Evolutionary conservation across 441 rosid species (phyloP).

Genomic region (Adansonia grandidieri): DNA sequence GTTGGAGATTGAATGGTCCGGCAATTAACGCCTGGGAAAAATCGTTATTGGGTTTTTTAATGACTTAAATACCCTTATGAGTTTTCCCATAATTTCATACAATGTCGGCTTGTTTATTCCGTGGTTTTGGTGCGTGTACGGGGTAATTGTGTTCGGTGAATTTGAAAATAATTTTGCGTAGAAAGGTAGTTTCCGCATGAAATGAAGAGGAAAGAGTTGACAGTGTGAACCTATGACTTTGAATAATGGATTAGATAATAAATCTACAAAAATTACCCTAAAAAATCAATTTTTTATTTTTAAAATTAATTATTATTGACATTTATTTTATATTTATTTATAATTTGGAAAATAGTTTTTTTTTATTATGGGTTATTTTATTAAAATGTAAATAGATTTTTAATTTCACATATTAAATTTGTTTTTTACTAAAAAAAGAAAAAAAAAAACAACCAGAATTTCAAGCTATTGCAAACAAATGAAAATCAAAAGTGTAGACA

Average conservation of each 20-base stretch:
- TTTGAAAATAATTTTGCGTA: background rate
- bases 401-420: background rate
- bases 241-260: background rate
- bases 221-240: background rate
- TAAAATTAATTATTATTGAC: background rate
- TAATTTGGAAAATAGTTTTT: background rate
- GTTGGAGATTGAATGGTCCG: constrained; percentile 11
- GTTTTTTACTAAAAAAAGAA: background rate
- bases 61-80: background rate
- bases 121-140: background rate
- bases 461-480: background rate
- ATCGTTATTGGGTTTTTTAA: background rate
- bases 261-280: background rate
- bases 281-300: background rate
- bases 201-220: background rate
- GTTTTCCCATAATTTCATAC: background rate
- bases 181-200: background rate
- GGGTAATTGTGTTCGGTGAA: background rate
- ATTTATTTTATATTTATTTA: too few species aligned
- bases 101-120: background rate
- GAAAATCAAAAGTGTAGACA: background rate
- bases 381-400: background rate
- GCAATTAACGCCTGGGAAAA: background rate
- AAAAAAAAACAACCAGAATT: background rate
- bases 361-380: too few species aligned